Conservation (phyloP, 2,329 filamentous ascomycete genomes). For the Penicillium sclerotigenum region DNA sequence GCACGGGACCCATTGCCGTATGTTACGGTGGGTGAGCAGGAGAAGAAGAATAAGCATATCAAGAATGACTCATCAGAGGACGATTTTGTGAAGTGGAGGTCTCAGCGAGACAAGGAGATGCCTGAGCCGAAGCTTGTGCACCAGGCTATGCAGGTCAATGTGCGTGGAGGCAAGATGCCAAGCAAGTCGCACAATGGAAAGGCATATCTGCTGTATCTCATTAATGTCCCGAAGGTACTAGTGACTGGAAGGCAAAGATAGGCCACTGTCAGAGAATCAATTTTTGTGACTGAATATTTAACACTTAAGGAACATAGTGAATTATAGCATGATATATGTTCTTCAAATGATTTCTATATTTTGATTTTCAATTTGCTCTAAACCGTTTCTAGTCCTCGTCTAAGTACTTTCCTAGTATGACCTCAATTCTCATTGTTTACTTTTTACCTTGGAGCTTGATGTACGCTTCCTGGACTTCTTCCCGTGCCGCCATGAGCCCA, state of each 20-base stretch:
- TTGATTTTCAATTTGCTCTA: no score
- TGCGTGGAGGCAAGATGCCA: conserved; percentile 39
- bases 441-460: conserved; percentile 26
- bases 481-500: conserved; percentile 31
- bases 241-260: not conserved
- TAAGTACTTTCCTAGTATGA: no score
- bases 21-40: conserved; percentile 37
- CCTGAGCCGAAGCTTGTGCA: conserved; percentile 36
- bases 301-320: not conserved
- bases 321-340: not conserved
- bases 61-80: conserved; percentile 24
- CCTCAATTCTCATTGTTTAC: not conserved
- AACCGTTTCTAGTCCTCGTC: no score
- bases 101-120: conserved; percentile 31
- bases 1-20: conserved; percentile 21
- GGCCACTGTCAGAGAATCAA: accelerated
- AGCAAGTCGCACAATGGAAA: conserved; percentile 13
- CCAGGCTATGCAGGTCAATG: conserved; percentile 41
- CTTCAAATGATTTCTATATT: not conserved
- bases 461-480: conserved; percentile 44
- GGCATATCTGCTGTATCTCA: conserved; percentile 12
- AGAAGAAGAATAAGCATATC: conserved; percentile 35
- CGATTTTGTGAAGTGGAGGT: conserved; percentile 34
- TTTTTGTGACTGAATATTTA: not conserved
- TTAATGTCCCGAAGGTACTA: conserved; percentile 11